Conservation (phyloP, 2,329 filamentous ascomycete species). For the Sclerotinia minor region DNA sequence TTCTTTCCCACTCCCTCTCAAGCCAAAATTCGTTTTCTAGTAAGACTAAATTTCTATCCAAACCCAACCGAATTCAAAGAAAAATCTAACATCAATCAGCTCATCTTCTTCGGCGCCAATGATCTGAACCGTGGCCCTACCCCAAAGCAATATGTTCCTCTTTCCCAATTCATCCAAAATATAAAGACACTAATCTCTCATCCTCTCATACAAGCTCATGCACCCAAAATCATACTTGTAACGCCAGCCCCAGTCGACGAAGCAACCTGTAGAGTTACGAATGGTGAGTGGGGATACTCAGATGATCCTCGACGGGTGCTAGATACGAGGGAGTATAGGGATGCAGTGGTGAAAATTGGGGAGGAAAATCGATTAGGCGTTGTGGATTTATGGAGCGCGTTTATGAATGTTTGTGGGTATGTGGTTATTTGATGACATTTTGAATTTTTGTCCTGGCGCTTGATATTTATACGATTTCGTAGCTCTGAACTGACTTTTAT, state of each 20-base stretch:
- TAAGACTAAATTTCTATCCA: slow-evolving; percentile 39
- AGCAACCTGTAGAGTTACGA: slow-evolving; percentile 50
- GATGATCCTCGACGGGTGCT: slow-evolving; percentile 41
- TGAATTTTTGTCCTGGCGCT: too few relatives aligned
- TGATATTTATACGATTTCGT: too few relatives aligned
- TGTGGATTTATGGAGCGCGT: slow-evolving; percentile 74
- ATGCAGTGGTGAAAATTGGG: slow-evolving; percentile 60
- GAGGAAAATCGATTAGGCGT: slow-evolving; percentile 52
- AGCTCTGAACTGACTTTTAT: neutral
- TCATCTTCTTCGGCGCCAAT: slow-evolving; percentile 83
- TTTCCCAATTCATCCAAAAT: slow-evolving; percentile 72
- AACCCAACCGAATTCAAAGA: neutral
- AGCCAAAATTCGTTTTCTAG: slow-evolving; percentile 43
- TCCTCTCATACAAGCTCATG: slow-evolving; percentile 65
- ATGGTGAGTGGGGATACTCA: slow-evolving; percentile 48
- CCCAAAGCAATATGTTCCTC: slow-evolving; percentile 69
- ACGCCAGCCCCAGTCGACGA: slow-evolving; percentile 84
- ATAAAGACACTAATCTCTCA: slow-evolving; percentile 70
- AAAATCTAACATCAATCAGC: slow-evolving; percentile 22
- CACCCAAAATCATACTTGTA: slow-evolving; percentile 71
- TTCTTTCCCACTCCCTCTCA: slow-evolving; percentile 33
- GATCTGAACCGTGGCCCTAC: slow-evolving; percentile 68
- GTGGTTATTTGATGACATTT: neutral
- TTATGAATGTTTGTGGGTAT: slow-evolving; percentile 59
- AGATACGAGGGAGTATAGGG: slow-evolving; percentile 58